Base-by-base conservation (phyloP, 1,139 yeast genomes). In the Saccharomyces pastorianus region DNA sequence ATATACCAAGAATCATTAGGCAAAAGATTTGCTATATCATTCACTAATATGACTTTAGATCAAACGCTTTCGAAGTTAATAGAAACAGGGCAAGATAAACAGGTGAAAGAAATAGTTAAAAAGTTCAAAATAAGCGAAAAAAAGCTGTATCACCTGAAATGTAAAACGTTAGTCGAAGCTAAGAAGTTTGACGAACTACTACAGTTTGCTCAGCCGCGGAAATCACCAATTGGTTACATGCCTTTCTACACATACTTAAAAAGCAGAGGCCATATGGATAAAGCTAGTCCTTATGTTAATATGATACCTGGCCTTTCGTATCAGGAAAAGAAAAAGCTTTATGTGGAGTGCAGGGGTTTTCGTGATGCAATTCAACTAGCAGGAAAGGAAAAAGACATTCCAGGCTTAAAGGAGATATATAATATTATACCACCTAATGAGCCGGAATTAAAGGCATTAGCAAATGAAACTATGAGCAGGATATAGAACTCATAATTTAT, bases 191-290 rank as follows among this genome's bases (percentile, higher is more conserved):
- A 83, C 29, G 83, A 81, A 50, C 69, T 91, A 41, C 80, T 71
- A 58, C 71, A 74, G 44, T 75, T 80, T 63, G 74, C 79, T 0
- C 69, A 66, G 1, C 68, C 77, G 8, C 76, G 77, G 54, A 83
- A 80, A 61, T 79, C 95, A 0, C 89, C 91, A 0, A 85, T 89
- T 54, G 95, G 95, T 0, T 86, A 84, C 59, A 78, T 77, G 58
- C 82, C 85, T 1, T 83, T 89, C 59, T 85, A 57, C 55, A 58
- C 59, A 25, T 61, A 63, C 44, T 52, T 67, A 25, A 56, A 49
- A 38, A 58, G 56, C 31, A 55, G 55, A 23, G 64, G 63, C 1
- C 56, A 61, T 47, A 55, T 59, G 44, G 56, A 57, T 34, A 71
- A 69, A 50, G 71, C 73, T 7, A 61, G 63, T 2, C 55, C 53